Evolutionary conservation across 1,139 yeast species (phyloP).

Genomic region (Zygoascus hellenicus): DNA sequence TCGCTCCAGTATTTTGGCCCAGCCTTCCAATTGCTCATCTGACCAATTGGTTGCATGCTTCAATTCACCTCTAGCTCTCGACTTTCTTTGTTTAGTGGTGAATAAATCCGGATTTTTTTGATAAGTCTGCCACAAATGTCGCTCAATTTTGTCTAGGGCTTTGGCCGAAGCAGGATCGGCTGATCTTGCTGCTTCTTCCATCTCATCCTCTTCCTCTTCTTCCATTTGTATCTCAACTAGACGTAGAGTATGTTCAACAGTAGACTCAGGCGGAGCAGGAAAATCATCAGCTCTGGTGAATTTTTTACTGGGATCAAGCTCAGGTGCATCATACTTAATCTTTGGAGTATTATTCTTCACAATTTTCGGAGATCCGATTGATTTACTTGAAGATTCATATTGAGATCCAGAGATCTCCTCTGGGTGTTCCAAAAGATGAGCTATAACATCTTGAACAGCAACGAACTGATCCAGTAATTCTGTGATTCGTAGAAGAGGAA

Average conservation of each 20-base stretch:
- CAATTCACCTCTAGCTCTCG: constrained; percentile 48
- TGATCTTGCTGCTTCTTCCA: constrained; percentile 8
- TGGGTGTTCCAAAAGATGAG: constrained; percentile 55
- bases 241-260: constrained; percentile 58
- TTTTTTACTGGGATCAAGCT: constrained; percentile 27
- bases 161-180: constrained; percentile 24
- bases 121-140: constrained; percentile 51
- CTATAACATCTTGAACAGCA: constrained; percentile 55
- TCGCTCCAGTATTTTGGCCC: constrained; percentile 71
- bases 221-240: constrained; percentile 51
- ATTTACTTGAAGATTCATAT: background rate
- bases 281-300: constrained; percentile 28
- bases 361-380: no score
- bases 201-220: constrained; percentile 72
- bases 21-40: constrained; percentile 89
- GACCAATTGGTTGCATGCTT: constrained; percentile 59
- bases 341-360: background rate
- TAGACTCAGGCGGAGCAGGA: constrained; percentile 34
- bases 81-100: constrained; percentile 46
- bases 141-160: constrained; percentile 41
- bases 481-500: constrained; percentile 11
- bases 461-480: constrained; percentile 40
- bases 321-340: constrained; percentile 30
- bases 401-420: constrained; percentile 8
- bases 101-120: constrained; percentile 51